Base-by-base conservation (phyloP, 768 basidiomycete species). In the Xerocomellus intermedius region DNA sequence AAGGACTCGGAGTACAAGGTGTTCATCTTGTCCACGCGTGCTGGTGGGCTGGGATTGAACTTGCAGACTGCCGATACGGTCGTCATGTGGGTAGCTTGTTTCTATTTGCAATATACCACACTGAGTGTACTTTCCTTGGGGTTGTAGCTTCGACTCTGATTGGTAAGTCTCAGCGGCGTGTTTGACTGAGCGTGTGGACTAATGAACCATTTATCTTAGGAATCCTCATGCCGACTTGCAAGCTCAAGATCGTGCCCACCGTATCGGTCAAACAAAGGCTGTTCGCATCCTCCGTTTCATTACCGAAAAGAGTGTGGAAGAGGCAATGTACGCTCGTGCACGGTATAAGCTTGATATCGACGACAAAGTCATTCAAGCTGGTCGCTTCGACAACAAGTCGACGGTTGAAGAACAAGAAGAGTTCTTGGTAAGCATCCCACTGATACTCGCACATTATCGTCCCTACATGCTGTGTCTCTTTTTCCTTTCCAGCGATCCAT, bases 181-280 rank as follows among this genome's bases (percentile, higher is more conserved):
- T 38, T 42, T 22, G 9, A 33, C 43, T 22, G 14, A 30, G 19
- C 4, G 13, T 41, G 8, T 45, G 16, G 44, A 30, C 42, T 62
- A 46, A 61, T 30, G 24, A 17, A 28, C 26, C 13, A 12, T 56
- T 28, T n/a, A 43, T 24, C 42, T 8, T 60, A 87, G 87, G 94
- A 99, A 98, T 76, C 96, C 96, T 44, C 96, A 98, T 64, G 96
- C 97, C 48, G 96, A 99, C 86, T 76, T 98, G 57, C 97, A 99
- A 73, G 97, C 97, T 13, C 97, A 99, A 72, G 96, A 99, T 84
- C 93, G 95, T 80, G 93, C 92, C 12, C 96, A 99, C 81, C 95
- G 97, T 82, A 99, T 99, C 65, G 97, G 97, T 55, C 97, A 99
- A 69, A 99, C 97, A 55, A 96, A 95, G 73, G 91, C 94, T 42